Evolutionary conservation across 1,284 basidiomycete genomes (phyloP).

Genomic region (Gymnopus androsaceus): DNA sequence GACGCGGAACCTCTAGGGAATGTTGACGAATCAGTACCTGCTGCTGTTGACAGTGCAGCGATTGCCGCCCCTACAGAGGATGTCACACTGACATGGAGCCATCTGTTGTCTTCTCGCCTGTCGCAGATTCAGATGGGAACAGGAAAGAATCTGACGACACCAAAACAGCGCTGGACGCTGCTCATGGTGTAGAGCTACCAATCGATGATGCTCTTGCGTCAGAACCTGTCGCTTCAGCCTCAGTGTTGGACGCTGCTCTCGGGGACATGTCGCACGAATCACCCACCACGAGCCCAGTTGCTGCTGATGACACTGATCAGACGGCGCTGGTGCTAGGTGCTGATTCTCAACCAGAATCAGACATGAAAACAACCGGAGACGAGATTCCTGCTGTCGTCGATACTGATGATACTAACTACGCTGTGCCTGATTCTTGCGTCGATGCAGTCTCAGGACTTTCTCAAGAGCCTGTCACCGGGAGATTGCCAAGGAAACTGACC

Average conservation of each 20-base stretch:
- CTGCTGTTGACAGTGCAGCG: neutral
- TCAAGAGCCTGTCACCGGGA: no score
- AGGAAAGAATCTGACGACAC: neutral
- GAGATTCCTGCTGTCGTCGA: neutral
- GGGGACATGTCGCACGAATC: neutral
- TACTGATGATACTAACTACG: neutral
- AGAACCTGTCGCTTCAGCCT: no score
- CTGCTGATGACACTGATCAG: conserved; percentile 11
- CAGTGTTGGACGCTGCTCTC: neutral
- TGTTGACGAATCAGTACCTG: neutral
- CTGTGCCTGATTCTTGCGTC: no score
- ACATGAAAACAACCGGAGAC: no score
- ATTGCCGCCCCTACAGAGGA: neutral
- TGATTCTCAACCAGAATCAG: no score
- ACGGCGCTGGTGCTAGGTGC: neutral
- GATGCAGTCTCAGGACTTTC: no score
- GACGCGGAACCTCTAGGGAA: neutral
- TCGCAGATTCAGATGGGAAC: no score
- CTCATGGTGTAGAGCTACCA: neutral
- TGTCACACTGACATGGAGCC: neutral
- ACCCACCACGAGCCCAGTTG: neutral
- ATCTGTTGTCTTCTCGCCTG: neutral
- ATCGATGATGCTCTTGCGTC: neutral
- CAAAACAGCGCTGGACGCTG: conserved; percentile 7
- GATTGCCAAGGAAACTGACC: no score